Percentiles rank a stretch among this genome's conserved stretches.
Conservation (phyloP, 1,284 basidiomycete genomes). For the Papiliotrema laurentii region DNA sequence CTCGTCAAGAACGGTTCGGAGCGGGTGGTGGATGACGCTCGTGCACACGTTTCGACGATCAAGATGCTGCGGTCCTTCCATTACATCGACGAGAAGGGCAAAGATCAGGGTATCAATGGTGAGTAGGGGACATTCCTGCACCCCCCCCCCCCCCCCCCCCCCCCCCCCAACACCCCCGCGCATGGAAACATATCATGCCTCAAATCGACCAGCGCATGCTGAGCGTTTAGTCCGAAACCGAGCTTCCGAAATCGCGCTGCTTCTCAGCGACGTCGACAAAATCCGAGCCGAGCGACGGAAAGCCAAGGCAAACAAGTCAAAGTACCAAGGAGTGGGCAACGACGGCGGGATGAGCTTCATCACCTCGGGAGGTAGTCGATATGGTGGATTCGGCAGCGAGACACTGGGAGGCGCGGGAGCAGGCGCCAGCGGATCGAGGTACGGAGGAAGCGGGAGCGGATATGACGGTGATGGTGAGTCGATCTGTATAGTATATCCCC, state of each 20-base stretch:
- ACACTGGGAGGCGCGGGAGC: slow-evolving; percentile 52
- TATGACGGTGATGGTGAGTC: slow-evolving; percentile 27
- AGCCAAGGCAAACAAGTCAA: slow-evolving; percentile 86
- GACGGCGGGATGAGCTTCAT: slow-evolving; percentile 55
- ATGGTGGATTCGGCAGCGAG: slow-evolving; percentile 79
- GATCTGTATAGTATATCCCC: too few species aligned
- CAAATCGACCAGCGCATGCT: not conserved
- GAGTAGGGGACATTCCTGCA: too few species aligned
- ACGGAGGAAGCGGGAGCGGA: slow-evolving; percentile 22
- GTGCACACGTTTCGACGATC: slow-evolving; percentile 88
- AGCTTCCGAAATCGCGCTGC: slow-evolving; percentile 81
- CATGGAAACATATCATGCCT: not conserved
- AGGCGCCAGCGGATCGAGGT: slow-evolving; percentile 44
- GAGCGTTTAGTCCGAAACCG: slow-evolving; percentile 77
- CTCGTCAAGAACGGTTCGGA: slow-evolving; percentile 98
- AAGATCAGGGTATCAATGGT: slow-evolving; percentile 99
- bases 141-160: too few species aligned
- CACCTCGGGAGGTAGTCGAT: slow-evolving; percentile 53
- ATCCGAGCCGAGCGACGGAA: slow-evolving; percentile 87
- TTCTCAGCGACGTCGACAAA: slow-evolving; percentile 85
- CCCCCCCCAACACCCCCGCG: too few species aligned
- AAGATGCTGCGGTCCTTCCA: slow-evolving; percentile 99
- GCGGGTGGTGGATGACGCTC: slow-evolving; percentile 94
- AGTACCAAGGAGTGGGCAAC: slow-evolving; percentile 83
- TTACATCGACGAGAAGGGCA: slow-evolving; percentile 97